phyloP scores from a whole-genome alignment of 108 stramenopile species.

The Cyclotella baltica region DNA sequence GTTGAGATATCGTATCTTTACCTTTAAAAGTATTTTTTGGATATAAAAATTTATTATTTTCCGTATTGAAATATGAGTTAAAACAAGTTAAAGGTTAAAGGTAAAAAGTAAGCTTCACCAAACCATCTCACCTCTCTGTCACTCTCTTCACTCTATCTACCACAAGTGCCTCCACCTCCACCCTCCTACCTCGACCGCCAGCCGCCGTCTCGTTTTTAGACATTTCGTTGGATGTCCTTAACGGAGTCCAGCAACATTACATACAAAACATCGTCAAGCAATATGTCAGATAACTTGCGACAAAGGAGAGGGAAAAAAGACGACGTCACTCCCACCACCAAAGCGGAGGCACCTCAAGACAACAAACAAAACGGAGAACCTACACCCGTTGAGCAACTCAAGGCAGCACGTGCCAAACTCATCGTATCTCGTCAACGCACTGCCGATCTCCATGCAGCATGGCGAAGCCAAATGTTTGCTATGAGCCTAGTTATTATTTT shows the following conservation, averaged over 20 bases:
- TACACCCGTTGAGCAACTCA: constrained; percentile 42
- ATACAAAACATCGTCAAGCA: background rate
- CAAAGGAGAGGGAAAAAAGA: constrained; percentile 51
- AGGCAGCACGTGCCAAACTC: constrained; percentile 36
- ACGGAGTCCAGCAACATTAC: background rate
- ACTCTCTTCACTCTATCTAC: too few relatives aligned
- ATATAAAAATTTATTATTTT: too few relatives aligned
- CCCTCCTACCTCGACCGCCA: too few relatives aligned
- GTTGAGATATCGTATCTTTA: too few relatives aligned
- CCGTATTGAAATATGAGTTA: too few relatives aligned
- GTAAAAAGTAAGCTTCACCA: too few relatives aligned
- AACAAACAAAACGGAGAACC: background rate
- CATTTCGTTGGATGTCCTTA: too few relatives aligned
- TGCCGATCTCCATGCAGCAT: constrained; percentile 56
- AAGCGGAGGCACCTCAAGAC: background rate
- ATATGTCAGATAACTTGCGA: constrained; percentile 30
- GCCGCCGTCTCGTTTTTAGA: too few relatives aligned
- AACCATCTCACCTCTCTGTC: too few relatives aligned
- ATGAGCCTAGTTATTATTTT: constrained; percentile 57
- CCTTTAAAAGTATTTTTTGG: too few relatives aligned
- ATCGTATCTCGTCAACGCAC: constrained; percentile 47
- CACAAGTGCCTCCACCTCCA: too few relatives aligned
- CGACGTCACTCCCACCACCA: background rate
- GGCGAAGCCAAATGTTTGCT: constrained; percentile 60
- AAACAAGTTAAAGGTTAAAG: too few relatives aligned